These are phyloP conservation scores for Tricholoma bakamatsutake DNA, from an alignment of 768 basidiomycete species.

Conservation along the genomic window DNA sequence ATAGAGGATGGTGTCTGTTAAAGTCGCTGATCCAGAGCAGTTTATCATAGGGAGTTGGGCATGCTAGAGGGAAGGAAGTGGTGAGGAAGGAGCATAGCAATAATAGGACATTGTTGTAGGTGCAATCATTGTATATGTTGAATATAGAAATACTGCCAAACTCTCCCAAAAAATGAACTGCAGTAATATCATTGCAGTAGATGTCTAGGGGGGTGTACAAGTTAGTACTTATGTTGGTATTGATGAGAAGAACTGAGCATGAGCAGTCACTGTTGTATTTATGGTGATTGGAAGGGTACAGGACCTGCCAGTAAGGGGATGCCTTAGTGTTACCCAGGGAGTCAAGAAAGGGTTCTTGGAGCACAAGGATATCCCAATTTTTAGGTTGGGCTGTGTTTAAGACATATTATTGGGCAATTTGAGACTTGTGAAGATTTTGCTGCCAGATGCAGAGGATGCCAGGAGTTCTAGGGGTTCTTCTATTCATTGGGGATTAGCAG, in stretches of 20 bases:
- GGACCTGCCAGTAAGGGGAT: neutral
- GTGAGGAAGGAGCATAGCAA: neutral
- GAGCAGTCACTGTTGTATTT: neutral
- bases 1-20: conserved; percentile 4
- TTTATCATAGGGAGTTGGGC: neutral
- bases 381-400: conserved; percentile 7
- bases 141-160: neutral
- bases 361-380: conserved; percentile 20
- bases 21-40: neutral
- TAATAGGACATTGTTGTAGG: conserved; percentile 1
- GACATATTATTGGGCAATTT: conserved; percentile 9
- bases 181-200: conserved; percentile 1
- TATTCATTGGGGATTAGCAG: neutral
- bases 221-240: conserved; percentile 9
- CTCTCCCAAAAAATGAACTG: neutral
- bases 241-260: conserved; percentile 6
- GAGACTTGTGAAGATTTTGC: conserved; percentile 24
- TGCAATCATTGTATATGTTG: conserved; percentile 3
- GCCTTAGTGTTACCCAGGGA: conserved; percentile 10
- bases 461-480: neutral
- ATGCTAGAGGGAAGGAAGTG: neutral
- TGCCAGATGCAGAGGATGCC: conserved; percentile 18
- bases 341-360: conserved; percentile 29
- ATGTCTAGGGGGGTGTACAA: neutral
- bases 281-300: conserved; percentile 3